A percentile compares a stretch with the other conserved stretches of the same genome.
Evolutionary conservation across 2,329 filamentous ascomycete species (phyloP).

Genomic region (Calonectria ilicicola): DNA sequence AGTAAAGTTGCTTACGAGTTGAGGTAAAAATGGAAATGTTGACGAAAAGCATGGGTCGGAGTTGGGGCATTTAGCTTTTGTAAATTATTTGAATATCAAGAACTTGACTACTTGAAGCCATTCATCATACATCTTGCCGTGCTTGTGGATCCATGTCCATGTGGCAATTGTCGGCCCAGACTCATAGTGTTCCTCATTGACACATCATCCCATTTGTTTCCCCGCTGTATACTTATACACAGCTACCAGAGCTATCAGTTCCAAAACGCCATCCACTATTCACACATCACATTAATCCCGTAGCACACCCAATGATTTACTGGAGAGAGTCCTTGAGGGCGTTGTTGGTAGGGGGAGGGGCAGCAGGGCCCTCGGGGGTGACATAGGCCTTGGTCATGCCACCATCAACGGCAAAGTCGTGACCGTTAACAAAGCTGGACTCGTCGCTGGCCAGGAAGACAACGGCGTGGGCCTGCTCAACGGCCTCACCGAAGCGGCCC

Average conservation of each 20-base stretch:
- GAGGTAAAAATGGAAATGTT: not conserved
- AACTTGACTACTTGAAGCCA: slow-evolving; percentile 16
- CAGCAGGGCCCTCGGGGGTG: slow-evolving; percentile 71
- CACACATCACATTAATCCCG: slow-evolving; percentile 4
- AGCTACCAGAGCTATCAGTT: not conserved
- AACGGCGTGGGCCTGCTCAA: slow-evolving; percentile 92
- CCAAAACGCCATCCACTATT: slow-evolving; percentile 21
- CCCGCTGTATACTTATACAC: not conserved
- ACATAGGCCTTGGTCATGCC: slow-evolving; percentile 95
- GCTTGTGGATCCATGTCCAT: not conserved
- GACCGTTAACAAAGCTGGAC: slow-evolving; percentile 89
- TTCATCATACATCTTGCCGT: not conserved
- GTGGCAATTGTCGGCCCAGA: not conserved
- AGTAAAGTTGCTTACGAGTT: not conserved
- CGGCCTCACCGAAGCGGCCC: slow-evolving; percentile 90
- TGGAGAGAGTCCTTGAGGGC: slow-evolving; percentile 63
- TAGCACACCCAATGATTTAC: slow-evolving; percentile 26
- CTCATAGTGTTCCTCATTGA: slow-evolving; percentile 1
- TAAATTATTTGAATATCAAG: slow-evolving; percentile 31
- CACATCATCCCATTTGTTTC: slow-evolving; percentile 18
- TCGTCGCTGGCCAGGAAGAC: slow-evolving; percentile 90
- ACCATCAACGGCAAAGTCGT: slow-evolving; percentile 95
- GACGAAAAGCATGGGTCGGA: slow-evolving; percentile 41
- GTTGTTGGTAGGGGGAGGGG: slow-evolving; percentile 69
- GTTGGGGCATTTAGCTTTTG: slow-evolving; percentile 35